Base-by-base conservation (phyloP, 2,329 filamentous ascomycete genomes). In the Bipolaris gigantea region DNA sequence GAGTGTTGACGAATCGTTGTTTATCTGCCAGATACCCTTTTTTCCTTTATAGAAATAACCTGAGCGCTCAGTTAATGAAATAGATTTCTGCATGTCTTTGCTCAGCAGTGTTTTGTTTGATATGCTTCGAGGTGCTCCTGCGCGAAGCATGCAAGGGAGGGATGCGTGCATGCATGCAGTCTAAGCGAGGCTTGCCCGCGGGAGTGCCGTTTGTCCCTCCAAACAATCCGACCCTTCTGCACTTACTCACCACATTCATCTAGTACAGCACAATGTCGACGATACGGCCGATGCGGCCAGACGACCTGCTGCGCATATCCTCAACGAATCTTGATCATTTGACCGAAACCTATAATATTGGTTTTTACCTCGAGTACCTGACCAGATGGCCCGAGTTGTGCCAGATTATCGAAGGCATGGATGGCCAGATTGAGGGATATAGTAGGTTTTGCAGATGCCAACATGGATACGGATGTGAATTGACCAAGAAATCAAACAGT, bases 261-360 rank as follows among this genome's bases (percentile, higher is more conserved):
- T 4, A n/a, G 18, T 15, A 34, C 34, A 39, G 4, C 19, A 59
- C 21, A 21, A 95, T 95, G 91, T 88, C 89, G 50, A 89, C 89
- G 50, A 89, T 97, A 70, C 88, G 92, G 48, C 86, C 89, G 64
- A 96, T 97, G 72, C 63, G 60, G 18, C 61, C 63, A 8, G 56
- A 60, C 5, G 94, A 99, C 75, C 82, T 97, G 58, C 86, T 96
- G 76, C 88, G 87, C 63, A 88, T 97, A 76, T 96, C 95, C 64
- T 87, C 92, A 62, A 96, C 92, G 77, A 99, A 99, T 73, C 87
- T 99, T 58, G 94, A 99, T 72, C 90, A 90, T 36, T 82, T 97
- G 58, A 97, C 94, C n/a, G 94, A 99, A 79, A 97, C 95, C 52
- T 99, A 97, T 79, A 92, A 96, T 74, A 84, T 96, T 61, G 85